phyloP scores from a whole-genome alignment of 2,329 filamentous ascomycete genomes.

The Periglandula ipomoeae region DNA sequence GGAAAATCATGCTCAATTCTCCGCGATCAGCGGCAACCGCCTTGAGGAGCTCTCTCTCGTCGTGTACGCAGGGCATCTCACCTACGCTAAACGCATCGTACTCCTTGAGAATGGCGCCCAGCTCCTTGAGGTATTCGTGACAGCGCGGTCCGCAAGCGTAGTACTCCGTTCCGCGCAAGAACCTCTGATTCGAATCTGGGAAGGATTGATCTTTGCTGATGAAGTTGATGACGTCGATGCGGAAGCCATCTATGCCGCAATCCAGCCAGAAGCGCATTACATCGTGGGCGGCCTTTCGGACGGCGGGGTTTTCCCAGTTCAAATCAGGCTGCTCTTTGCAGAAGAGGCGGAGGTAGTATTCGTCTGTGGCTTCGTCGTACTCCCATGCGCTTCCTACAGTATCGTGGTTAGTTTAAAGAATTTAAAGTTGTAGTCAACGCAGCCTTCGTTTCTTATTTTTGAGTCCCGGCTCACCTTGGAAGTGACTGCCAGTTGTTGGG shows the following conservation, averaged over 20 bases:
- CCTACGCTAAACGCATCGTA: conserved; percentile 44
- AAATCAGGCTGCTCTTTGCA: conserved; percentile 64
- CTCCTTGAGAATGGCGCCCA: conserved; percentile 33
- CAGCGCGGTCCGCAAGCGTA: conserved; percentile 45
- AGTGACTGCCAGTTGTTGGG: conserved; percentile 49
- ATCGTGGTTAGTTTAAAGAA: neutral
- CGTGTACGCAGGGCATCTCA: conserved; percentile 39
- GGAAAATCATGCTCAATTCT: conserved; percentile 64
- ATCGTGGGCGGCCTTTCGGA: conserved; percentile 57
- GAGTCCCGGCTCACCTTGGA: conserved; percentile 29
- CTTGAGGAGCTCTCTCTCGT: conserved; percentile 32
- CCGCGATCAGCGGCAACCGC: conserved; percentile 45
- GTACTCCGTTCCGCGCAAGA: conserved; percentile 28
- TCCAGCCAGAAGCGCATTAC: conserved; percentile 68
- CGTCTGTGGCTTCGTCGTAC: conserved; percentile 37
- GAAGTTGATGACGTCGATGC: conserved; percentile 60
- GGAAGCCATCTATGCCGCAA: conserved; percentile 56
- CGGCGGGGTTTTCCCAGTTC: conserved; percentile 64
- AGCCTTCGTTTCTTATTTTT: no score
- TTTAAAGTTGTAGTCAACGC: neutral
- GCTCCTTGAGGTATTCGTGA: conserved; percentile 37
- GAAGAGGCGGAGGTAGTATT: conserved; percentile 60
- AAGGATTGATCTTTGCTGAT: conserved; percentile 52
- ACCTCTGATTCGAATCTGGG: conserved; percentile 34
- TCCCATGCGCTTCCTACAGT: conserved; percentile 31